Evolutionary conservation across 2,329 filamentous ascomycete species (phyloP), one percentile per base, ranked within the genome.

Genomic region (Epichloe gansuensis): DNA sequence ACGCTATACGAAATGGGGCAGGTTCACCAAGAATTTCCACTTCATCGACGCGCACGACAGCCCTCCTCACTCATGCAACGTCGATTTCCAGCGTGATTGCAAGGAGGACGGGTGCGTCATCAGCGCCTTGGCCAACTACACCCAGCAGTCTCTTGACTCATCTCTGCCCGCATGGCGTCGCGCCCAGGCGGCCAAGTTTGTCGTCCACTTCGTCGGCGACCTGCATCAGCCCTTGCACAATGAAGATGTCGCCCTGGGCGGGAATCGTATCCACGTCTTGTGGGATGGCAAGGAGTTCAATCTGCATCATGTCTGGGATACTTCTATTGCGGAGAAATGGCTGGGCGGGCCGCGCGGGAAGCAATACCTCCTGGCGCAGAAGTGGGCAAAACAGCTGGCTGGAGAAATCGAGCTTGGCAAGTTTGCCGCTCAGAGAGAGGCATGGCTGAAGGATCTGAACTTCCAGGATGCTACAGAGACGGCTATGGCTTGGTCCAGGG

Each of bases 251-350:
- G 72, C 75, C 2, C 69, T 75, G 23, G 86, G 86, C 51, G 85
- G 85, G 0, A 90, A 89, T 59, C 75, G 76, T 11, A 85, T 89
- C 59, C 65, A 72, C 13, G 85, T 89, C 1, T 70, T 68, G 15
- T 89, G 82, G 68, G 72, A 81, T 28, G 75, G 74, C 3, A 64
- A 67, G 34, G 65, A 71, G 31, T 74, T 78, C 52, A 89, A 89
- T 62, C 73, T 89, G 43, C 86, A 89, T 62, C 76, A 83, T 54
- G 78, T 88, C 15, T 89, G 85, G 85, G 86, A 89, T 62, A 80
- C 77, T 51, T 78, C 76, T 58, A 88, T 88, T 56, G 75, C 80
- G 0, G 82, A 86, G 67, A 78, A 82, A 61, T 68, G 79, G 60
- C 70, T 84, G 1, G 82, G 82, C 2, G 78, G 75, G n/a, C 63